phyloP scores from a whole-genome alignment of 345 rosid genomes.

The Citrus sp. region DNA sequence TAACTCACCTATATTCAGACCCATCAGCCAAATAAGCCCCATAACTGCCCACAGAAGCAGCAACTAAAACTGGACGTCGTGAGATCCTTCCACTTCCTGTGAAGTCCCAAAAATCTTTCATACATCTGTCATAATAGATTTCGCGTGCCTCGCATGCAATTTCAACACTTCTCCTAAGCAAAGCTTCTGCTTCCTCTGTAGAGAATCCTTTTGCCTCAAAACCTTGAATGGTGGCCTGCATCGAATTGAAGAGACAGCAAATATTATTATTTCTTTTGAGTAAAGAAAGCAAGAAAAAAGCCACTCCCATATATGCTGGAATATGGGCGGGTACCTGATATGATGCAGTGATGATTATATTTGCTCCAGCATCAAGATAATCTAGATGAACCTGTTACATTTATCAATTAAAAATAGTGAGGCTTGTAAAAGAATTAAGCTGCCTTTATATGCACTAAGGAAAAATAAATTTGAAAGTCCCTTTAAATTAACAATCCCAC shows the following conservation, averaged over 20 bases:
- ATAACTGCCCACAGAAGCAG: conserved; percentile 94
- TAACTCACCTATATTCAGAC: conserved; percentile 71
- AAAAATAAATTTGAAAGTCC: background rate
- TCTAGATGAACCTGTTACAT: conserved; percentile 75
- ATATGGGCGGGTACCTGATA: conserved; percentile 57
- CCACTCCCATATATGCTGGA: background rate
- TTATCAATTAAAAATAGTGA: background rate
- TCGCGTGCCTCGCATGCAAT: conserved; percentile 84
- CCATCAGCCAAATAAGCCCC: conserved; percentile 96
- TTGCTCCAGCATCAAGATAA: conserved; percentile 87
- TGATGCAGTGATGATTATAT: conserved; percentile 72
- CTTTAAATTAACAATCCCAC: background rate
- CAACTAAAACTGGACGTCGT: conserved; percentile 60
- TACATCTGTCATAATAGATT: conserved; percentile 52
- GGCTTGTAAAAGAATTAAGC: background rate
- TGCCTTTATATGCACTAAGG: background rate
- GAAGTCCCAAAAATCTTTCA: conserved; percentile 53
- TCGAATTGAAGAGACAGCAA: background rate
- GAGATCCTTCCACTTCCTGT: conserved; percentile 23
- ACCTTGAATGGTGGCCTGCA: conserved; percentile 85
- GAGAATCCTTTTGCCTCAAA: conserved; percentile 77
- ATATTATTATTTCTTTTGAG: background rate
- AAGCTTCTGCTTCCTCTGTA: conserved; percentile 57
- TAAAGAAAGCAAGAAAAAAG: background rate
- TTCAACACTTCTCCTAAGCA: conserved; percentile 71